These are phyloP conservation scores for Coprinopsis marcescibilis DNA, from an alignment of 768 basidiomycete genomes.

Conservation along the genomic window DNA sequence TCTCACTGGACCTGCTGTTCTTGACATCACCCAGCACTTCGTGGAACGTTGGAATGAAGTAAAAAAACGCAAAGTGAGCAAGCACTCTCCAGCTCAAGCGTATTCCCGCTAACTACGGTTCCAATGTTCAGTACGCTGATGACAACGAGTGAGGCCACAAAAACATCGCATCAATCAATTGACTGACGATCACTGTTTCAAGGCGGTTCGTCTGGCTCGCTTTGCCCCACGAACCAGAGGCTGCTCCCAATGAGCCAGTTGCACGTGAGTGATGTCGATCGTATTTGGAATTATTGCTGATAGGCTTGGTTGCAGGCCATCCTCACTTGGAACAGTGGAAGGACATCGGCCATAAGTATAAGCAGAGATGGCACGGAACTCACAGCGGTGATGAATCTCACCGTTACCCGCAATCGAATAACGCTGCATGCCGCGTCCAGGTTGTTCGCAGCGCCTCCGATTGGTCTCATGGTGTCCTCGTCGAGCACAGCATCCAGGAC, in stretches of 20 bases:
- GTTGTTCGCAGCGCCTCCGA: slow-evolving; percentile 82
- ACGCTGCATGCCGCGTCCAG: slow-evolving; percentile 65
- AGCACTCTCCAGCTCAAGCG: neutral
- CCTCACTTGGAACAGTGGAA: slow-evolving; percentile 65
- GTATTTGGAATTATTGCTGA: neutral
- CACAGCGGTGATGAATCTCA: slow-evolving; percentile 32
- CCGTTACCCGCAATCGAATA: slow-evolving; percentile 35
- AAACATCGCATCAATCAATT: slow-evolving; percentile 33
- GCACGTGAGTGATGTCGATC: slow-evolving; percentile 32
- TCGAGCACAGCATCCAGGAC: slow-evolving; percentile 88
- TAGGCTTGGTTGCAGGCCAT: slow-evolving; percentile 35
- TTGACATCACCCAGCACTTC: slow-evolving; percentile 93
- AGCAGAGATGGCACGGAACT: slow-evolving; percentile 56
- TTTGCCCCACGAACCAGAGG: slow-evolving; percentile 64
- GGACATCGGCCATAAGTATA: slow-evolving; percentile 51
- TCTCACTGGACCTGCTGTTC: slow-evolving; percentile 69
- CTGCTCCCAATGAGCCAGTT: slow-evolving; percentile 63
- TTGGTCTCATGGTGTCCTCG: slow-evolving; percentile 91
- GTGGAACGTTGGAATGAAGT: slow-evolving; percentile 89
- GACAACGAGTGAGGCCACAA: slow-evolving; percentile 36
- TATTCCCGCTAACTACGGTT: slow-evolving; percentile 1
- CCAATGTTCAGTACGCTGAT: slow-evolving; percentile 34
- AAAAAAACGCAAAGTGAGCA: slow-evolving; percentile 69
- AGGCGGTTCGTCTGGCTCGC: slow-evolving; percentile 55
- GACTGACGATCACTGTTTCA: neutral